Evolutionary conservation across 2,329 filamentous ascomycete species (phyloP), one percentile per base, ranked within the genome.

Genomic region (Monosporascus sp.): DNA sequence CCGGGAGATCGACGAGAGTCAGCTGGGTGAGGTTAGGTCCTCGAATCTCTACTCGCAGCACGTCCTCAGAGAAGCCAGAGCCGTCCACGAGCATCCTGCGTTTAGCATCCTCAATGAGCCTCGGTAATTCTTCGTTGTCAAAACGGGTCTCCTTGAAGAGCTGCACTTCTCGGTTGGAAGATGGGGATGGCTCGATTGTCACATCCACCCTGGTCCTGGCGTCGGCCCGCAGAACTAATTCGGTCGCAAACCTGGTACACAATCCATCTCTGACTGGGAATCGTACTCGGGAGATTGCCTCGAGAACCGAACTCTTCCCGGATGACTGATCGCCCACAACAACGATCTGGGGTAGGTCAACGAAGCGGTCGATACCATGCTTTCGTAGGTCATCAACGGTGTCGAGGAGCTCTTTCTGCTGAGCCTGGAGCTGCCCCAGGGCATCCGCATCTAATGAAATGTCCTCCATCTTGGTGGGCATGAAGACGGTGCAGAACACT

Each of bases 251-350:
- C 0, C 80, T 73, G 0, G 84, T 87, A 61, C 82, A 86, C 0
- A 82, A 53, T 24, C 71, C 77, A 16, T 77, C 76, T 5, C 83
- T 79, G 11, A 76, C 69, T 0, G 82, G 80, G 47, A 87, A 86
- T 0, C 76, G 75, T 2, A 88, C 78, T 9, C 79, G 76, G 0
- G 83, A 82, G 47, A 88, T 81, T 0, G 84, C 84, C 57, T 87
- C 81, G 0, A 87, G 74, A 0, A 86, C 81, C 0, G 82, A 86
- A n/a, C 78, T 83, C 62, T 87, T 87, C 2, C 83, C 84, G 1
- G 78, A 77, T 0, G 79, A 83, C 52, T 84, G 81, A 51, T 84
- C 78, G 5, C 84, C 83, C 27, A 80, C 80, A 5, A 85, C 82
- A 4, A 85, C 75, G 38, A 84, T 72, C 58, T 82, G 77, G 2